Base-by-base conservation (phyloP, 768 basidiomycete genomes). In the Hericium rajendrae region DNA sequence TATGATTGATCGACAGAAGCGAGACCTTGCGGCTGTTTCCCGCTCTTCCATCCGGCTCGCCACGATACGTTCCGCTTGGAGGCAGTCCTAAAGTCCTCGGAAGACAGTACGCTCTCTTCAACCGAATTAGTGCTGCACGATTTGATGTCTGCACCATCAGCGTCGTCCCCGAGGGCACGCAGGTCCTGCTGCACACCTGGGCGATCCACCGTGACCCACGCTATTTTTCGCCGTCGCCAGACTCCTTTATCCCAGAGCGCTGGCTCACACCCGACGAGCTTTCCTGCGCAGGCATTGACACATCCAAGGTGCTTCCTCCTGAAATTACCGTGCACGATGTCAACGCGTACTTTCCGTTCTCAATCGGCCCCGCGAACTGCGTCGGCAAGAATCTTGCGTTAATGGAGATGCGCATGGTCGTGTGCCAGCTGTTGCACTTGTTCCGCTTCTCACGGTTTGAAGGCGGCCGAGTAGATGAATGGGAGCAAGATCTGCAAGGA, bases 341-440 rank as follows among this genome's bases (percentile, higher is more conserved):
- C 15, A 18, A 18, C 15, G 55, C 60, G 20, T 63, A 53, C 49
- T 54, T 57, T 38, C 58, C 64, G 10, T 60, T 60, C 48, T 64
- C 62, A 15, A 43, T 41, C 22, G 62, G 64, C 37, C 62, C 64
- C 9, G 51, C 60, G 38, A 58, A 51, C n/a, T 65, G 64, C 50
- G 58, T 57, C 13, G 62, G 64, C 16, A 59, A 58, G 51, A 58
- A 56, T 39, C 64, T 65, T 20, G 64, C 60, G 12, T 26, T 59
- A 15, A 50, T 54, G 24, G 62, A 63, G 51, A 48, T 56, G 11
- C 52, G 49, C 40, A 50, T 54, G 5, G 51, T 55, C 13, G 48
- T 55, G n/a, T 58, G 32, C 49, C 6, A 22, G 51, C n/a, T 62
- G 48, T 28, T 64, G n/a, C 56, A 51, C 4, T 51, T 48, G 12